Base-by-base conservation (phyloP, 1,284 basidiomycete genomes). In the Somion occarium region DNA sequence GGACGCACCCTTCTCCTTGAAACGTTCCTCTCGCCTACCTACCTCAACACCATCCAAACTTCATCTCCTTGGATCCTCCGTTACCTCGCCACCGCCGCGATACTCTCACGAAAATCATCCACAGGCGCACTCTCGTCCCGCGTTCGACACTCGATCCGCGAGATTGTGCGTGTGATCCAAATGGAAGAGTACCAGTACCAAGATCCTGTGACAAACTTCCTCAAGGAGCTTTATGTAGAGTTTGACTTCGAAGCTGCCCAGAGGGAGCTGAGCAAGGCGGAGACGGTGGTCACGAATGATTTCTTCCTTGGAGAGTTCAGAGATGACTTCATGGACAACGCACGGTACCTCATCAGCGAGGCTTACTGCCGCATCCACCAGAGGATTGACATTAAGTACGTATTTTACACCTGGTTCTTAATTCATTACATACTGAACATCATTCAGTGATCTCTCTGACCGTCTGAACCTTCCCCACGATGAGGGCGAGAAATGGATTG, bases 401-500 rank as follows among this genome's bases (percentile, higher is more conserved):
- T 80, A 1, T 5, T 37, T 19, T 37, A 13, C 13, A 24, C 44
- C 19, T 38, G 24, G 27, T 24, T 26, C 47, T 47, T 24, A 38
- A 13, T 50, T 26, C 34, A 46, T 22, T 19, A 34, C 15, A 34
- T 34, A 34, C 15, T 34, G 24, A 47, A 58, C 20, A 53, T 22
- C 20, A 12, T 38, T 34, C 26, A 93, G 91, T 55, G 93, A 98
- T 65, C 80, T 99, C 26, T 96, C 94, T 15, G 87, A 91, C 64
- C 85, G 95, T 12, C 79, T 99, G 34, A 98, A 98, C 70, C 80
- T 98, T 50, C 88, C 89, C 22, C 82, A 79, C 50, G 93, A 94
- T 61, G 96, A 98, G 64, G 97, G 96, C 52, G 96, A 98, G 68
- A 97, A 97, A 69, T 99, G 96, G 96, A 96, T 99, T 59, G 96